Conservation (phyloP, 768 basidiomycete genomes). For the Coprinopsis marcescibilis region DNA sequence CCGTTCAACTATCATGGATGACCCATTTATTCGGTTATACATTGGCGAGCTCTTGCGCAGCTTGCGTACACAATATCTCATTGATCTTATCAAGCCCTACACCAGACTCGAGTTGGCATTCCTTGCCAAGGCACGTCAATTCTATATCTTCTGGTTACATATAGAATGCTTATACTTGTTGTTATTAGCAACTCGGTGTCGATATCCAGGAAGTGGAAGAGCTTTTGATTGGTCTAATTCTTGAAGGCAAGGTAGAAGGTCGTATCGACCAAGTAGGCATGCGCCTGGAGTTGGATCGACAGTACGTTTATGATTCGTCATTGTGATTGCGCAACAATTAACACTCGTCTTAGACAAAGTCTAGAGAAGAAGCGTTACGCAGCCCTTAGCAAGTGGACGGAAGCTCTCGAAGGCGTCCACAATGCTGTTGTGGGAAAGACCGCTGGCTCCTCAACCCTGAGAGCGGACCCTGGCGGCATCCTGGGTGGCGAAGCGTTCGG, state of each 20-base stretch:
- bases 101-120: constrained; percentile 89
- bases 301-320: constrained; percentile 47
- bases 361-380: constrained; percentile 83
- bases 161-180: neutral
- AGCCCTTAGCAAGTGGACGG: constrained; percentile 78
- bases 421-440: constrained; percentile 72
- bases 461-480: constrained; percentile 27
- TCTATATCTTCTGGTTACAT: neutral
- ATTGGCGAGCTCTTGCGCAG: constrained; percentile 95
- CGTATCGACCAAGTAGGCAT: constrained; percentile 95
- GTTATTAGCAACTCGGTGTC: constrained; percentile 87
- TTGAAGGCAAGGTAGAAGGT: constrained; percentile 97
- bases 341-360: constrained; percentile 54
- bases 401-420: constrained; percentile 74
- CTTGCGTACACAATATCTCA: constrained; percentile 91
- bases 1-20: constrained; percentile 92
- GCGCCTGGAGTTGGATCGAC: constrained; percentile 83
- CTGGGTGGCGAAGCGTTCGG: constrained; percentile 27
- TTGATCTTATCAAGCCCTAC: constrained; percentile 98
- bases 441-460: constrained; percentile 36
- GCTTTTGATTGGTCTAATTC: constrained; percentile 84
- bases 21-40: constrained; percentile 89
- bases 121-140: constrained; percentile 75
- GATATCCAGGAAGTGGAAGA: constrained; percentile 89
- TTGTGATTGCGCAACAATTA: neutral